Base-by-base conservation (phyloP, 1,139 yeast species). In the Yamadazyma epiphylla region DNA sequence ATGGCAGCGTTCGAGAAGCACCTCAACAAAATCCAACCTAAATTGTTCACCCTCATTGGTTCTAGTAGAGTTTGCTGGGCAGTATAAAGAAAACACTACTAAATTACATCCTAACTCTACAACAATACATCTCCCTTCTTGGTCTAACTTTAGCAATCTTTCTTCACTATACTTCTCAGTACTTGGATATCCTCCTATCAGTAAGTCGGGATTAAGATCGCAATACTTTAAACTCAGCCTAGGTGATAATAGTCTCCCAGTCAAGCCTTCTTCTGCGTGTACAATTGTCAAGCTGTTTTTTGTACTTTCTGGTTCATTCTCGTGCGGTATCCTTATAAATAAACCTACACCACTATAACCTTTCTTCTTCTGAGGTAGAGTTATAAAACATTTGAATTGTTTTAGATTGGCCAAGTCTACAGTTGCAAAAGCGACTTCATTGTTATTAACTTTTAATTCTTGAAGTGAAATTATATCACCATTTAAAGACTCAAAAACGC, bases 321-420 rank as follows among this genome's bases (percentile, higher is more conserved):
- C 52, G 1, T 39, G 39, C 0, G 81, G 79, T 3, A 62, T 50
- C 40, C 88, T 61, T 3, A 89, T 75, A 55, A 86, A 89, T 3
- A 91, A 71, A 0, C 89, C 95, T 2, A 91, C 97, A 0, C 98
- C 98, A 38, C 94, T 77, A 52, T 91, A 91, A 0, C 97, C 97
- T 49, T 79, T 83, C 47, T 75, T 79, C 3, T 50, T 37, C 8
- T 53, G 52, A 0, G 96, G 95, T 13, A 87, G 60, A 0, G 94
- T 67, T 22, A 88, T 74, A 45, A 77, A 91, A 1, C 86, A 70
- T 19, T 68, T 60, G 47, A 69, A 89, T 3, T 78, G 74, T 1
- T 66, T 59, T 0, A 85, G 58, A 33, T 71, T 64, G 0, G 82
- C 91, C 46, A 85, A 66, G 22, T 54, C 51, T 13, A 53, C 37